Conservation (phyloP, 2,329 filamentous ascomycete genomes). For the Penicillium sp. region DNA sequence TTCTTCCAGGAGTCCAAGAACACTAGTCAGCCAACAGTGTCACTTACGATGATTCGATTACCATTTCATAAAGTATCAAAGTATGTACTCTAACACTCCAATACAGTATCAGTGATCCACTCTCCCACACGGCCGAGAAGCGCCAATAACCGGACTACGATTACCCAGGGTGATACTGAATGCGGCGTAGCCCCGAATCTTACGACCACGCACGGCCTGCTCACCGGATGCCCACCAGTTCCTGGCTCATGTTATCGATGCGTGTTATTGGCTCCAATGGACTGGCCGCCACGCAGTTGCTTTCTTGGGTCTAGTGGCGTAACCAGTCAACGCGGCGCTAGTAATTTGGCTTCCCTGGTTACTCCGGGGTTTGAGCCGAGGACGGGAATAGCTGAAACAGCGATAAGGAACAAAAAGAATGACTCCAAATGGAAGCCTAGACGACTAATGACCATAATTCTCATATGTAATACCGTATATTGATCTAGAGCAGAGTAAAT, state of each 20-base stretch:
- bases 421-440: neutral
- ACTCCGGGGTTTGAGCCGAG: slow-evolving; percentile 10
- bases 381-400: slow-evolving; percentile 1
- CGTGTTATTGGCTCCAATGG: slow-evolving; percentile 2
- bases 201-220: slow-evolving; percentile 22
- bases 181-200: slow-evolving; percentile 19
- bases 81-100: neutral
- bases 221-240: slow-evolving; percentile 15
- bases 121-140: slow-evolving; percentile 3
- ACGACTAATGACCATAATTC: neutral
- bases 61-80: neutral
- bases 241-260: slow-evolving; percentile 13
- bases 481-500: too few species aligned
- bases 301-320: slow-evolving; percentile 12
- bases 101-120: slow-evolving; percentile 10
- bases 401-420: neutral
- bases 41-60: neutral
- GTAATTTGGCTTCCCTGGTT: slow-evolving; percentile 6
- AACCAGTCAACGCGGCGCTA: slow-evolving; percentile 7
- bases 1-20: neutral
- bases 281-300: slow-evolving; percentile 9
- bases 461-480: too few species aligned
- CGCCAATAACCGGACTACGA: slow-evolving; percentile 13
- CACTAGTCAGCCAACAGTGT: neutral
- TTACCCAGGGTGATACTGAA: slow-evolving; percentile 22